A percentile compares a stretch with the other conserved stretches of the same genome.
Evolutionary conservation across 2,329 filamentous ascomycete species (phyloP).

Genomic region (Pseudogymnoascus sp.): DNA sequence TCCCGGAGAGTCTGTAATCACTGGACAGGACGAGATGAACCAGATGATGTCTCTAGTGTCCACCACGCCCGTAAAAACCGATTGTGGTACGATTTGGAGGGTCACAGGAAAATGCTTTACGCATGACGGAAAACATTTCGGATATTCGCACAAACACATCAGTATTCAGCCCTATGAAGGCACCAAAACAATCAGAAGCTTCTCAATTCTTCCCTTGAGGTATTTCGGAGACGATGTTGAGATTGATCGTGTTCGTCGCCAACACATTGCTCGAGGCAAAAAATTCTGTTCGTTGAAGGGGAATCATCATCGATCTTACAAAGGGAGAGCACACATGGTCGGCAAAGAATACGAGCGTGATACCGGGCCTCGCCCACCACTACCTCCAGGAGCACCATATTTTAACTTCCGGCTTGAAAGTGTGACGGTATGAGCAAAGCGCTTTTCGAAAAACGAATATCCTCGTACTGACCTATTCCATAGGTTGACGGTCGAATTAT

Average conservation of each 20-base stretch:
- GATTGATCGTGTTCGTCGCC: slow-evolving; percentile 11
- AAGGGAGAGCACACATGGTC: slow-evolving; percentile 17
- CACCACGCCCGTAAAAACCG: not conserved
- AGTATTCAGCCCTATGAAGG: not conserved
- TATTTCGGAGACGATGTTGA: slow-evolving; percentile 8
- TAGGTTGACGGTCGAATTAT: slow-evolving; percentile 22
- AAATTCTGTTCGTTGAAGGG: slow-evolving; percentile 21
- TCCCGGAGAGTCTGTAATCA: slow-evolving; percentile 8
- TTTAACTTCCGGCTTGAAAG: not conserved
- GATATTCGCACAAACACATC: not conserved
- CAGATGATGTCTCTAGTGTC: not conserved
- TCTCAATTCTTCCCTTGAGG: slow-evolving; percentile 6
- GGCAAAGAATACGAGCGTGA: not conserved
- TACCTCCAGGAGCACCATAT: not conserved
- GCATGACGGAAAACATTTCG: slow-evolving; percentile 2
- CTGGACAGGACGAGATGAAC: slow-evolving; percentile 5
- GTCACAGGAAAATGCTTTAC: not conserved
- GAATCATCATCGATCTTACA: slow-evolving; percentile 22
- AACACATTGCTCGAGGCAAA: slow-evolving; percentile 18
- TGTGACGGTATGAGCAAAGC: not conserved
- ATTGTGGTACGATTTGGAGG: not conserved
- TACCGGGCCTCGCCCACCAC: not conserved
- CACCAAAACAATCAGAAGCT: not conserved
- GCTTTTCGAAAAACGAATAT: not conserved
- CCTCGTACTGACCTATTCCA: not conserved